Evolutionary conservation across 106 monocot genomes (phyloP), one percentile per base, ranked within the genome.

Genomic region (Allium cepa): DNA sequence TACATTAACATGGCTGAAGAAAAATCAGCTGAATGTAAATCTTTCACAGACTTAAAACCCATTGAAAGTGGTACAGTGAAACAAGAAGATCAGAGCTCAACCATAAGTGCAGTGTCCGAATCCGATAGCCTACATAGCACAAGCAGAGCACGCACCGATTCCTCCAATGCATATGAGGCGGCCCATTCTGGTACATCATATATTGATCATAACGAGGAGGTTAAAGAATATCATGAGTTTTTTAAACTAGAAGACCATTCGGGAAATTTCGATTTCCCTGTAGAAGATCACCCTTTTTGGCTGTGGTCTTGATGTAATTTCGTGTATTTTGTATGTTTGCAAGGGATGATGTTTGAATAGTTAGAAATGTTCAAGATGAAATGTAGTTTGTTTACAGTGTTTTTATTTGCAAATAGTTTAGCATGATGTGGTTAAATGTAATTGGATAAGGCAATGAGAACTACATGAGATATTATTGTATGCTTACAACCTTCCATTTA

Each of bases 61-160:
- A 10, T 8, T 14, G 58, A 62, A 53, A 15, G 3, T 10, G 5
- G 16, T 9, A n/a, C 56, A n/a, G 66, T 71, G 17, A 84, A 79
- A 51, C 73, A 79, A 49, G 79, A 77, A 46, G 83, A 79, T 50
- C 57, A 68, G 11, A 79, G 73, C 69, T 76, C 83, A n/a, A 50
- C 26, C 26, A 62, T 73, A 49, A 76, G 76, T 52, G 65, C 64
- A 9, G 63, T 79, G 13, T 65, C 68, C 11, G 73, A 79, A 46
- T 69, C 64, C 0, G 69, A 62, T 15, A 84, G 73, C 63, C 62
- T 74, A 58, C 73, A 8, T 11, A 11, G 47, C 65, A n/a, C 56
- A 2, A 53, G 51, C 1, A 50, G 46, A 53, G 67, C n/a, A 4
- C 15, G 50, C 1, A 14, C 17, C 65, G 56, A 67, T 8, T 78